Conservation (phyloP, 2,329 filamentous ascomycete species). For the Epichloe hybrida region DNA sequence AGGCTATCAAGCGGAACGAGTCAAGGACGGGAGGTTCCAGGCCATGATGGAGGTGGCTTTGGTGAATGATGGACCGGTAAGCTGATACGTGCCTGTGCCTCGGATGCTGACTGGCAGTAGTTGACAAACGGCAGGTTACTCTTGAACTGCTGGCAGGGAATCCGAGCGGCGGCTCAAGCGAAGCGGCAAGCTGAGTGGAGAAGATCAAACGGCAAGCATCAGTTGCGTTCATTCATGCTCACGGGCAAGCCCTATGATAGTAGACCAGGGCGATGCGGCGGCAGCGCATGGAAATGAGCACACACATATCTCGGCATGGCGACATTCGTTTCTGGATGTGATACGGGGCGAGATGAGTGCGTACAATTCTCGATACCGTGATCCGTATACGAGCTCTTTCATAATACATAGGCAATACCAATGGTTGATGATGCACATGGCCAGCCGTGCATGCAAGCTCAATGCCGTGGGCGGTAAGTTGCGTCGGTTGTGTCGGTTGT, state of each 20-base stretch:
- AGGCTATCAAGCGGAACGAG: slow-evolving; percentile 57
- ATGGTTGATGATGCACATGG: background rate
- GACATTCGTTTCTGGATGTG: background rate
- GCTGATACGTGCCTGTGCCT: slow-evolving; percentile 4
- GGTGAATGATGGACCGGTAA: slow-evolving; percentile 69
- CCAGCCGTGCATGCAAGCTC: background rate
- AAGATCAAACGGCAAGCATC: background rate
- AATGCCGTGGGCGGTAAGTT: too few relatives aligned
- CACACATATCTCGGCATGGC: background rate
- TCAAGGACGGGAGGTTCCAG: slow-evolving; percentile 94
- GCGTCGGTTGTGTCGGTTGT: too few relatives aligned
- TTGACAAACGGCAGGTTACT: slow-evolving; percentile 10
- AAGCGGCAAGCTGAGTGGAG: background rate
- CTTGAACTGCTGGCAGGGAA: slow-evolving; percentile 10
- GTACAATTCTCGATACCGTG: background rate
- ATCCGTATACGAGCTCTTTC: background rate
- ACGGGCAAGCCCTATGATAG: background rate
- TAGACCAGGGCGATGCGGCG: background rate
- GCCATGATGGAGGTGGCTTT: slow-evolving; percentile 97
- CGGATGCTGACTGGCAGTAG: background rate
- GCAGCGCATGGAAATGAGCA: background rate
- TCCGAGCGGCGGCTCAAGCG: slow-evolving; percentile 1
- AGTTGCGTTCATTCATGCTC: too few relatives aligned
- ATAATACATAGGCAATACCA: background rate
- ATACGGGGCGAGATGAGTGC: background rate